A percentile compares a stretch with the other conserved stretches of the same genome.
Evolutionary conservation across 805 yeast species (phyloP).

Genomic region (Barnettozyma sucrosica): DNA sequence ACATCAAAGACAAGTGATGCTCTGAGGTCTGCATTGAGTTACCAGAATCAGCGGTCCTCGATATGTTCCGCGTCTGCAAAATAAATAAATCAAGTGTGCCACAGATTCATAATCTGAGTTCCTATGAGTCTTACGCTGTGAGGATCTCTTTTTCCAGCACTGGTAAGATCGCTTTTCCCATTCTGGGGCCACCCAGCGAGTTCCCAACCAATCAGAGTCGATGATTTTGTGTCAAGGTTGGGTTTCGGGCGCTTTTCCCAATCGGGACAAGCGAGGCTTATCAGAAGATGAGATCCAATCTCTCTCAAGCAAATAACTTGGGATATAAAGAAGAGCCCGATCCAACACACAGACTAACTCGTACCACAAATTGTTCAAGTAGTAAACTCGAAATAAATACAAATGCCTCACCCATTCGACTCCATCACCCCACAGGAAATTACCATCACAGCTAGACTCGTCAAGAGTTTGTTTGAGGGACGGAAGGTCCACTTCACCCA

Average conservation of each 20-base stretch:
- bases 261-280: slow-evolving; percentile 1
- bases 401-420: slow-evolving; percentile 48
- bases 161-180: not conserved
- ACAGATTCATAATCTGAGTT: too few species aligned
- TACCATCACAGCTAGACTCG: slow-evolving; percentile 49
- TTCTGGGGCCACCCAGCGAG: too few species aligned
- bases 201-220: not conserved
- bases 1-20: not conserved
- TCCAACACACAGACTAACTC: too few species aligned
- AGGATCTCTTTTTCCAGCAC: not conserved
- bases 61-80: too few species aligned
- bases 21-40: not conserved
- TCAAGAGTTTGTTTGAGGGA: slow-evolving; percentile 52
- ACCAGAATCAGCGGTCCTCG: not conserved
- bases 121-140: too few species aligned
- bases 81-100: too few species aligned
- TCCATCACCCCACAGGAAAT: slow-evolving; percentile 54
- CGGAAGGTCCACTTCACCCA: slow-evolving; percentile 57
- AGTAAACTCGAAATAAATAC: slow-evolving; percentile 5
- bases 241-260: not conserved
- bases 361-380: not conserved
- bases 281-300: not conserved
- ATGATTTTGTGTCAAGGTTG: not conserved
- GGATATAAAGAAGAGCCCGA: not conserved
- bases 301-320: not conserved